Evolutionary conservation across 495 filamentous ascomycete species (phyloP).

Genomic region (Aspergillus affinis): DNA sequence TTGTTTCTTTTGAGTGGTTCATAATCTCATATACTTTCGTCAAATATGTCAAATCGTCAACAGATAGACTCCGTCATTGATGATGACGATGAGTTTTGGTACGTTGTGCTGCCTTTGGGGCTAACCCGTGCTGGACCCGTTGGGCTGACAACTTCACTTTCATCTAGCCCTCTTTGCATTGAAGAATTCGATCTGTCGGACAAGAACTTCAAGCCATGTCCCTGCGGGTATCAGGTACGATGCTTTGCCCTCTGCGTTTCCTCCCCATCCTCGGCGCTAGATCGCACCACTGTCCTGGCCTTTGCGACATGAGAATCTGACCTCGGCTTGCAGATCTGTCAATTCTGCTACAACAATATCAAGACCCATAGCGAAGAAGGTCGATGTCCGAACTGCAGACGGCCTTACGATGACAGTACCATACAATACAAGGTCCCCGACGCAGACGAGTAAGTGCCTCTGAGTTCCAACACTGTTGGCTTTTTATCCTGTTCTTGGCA

Average conservation of each 20-base stretch:
- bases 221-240: constrained; percentile 94
- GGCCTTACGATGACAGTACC: constrained; percentile 92
- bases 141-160: constrained; percentile 20
- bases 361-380: constrained; percentile 89
- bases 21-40: constrained; percentile 17
- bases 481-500: constrained; percentile 19
- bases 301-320: constrained; percentile 16
- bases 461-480: neutral
- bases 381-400: constrained; percentile 91
- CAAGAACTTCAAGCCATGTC: constrained; percentile 95
- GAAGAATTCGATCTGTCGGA: constrained; percentile 98
- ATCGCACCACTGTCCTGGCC: neutral
- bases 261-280: neutral
- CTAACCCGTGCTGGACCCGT: constrained; percentile 1
- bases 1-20: constrained; percentile 22
- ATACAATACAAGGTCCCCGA: constrained; percentile 95
- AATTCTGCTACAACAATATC: constrained; percentile 99
- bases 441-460: constrained; percentile 76
- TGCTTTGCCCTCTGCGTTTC: neutral
- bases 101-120: constrained; percentile 29
- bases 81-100: constrained; percentile 94
- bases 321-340: constrained; percentile 71
- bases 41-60: constrained; percentile 58
- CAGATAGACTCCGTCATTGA: constrained; percentile 97
- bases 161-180: constrained; percentile 87